Evolutionary conservation across 352 stramenopile genomes (phyloP), one percentile per base, ranked within the genome.

Genomic region (Peronospora farinosa): DNA sequence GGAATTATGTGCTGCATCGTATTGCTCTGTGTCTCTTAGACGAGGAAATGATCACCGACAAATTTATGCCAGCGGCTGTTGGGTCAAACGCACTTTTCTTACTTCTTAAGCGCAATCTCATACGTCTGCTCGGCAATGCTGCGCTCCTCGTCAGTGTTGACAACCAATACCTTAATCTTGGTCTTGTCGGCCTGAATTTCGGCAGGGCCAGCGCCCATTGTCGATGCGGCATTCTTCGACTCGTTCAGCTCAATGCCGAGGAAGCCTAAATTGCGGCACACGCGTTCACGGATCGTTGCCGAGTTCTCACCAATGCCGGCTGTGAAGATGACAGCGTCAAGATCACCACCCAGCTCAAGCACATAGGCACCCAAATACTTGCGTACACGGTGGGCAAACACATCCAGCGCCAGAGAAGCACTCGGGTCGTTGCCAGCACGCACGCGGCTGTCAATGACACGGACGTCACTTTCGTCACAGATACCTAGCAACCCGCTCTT

Each of bases 251-350:
- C 64, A 40, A 94, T 80, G 38, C 83, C 78, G 6, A 95, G 59
- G 48, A 79, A 78, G 23, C 38, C 31, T 19, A 96, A 47, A 52
- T 84, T 61, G 13, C 58, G 60, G 43, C 84, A 83, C 54, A 89
- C 80, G 38, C 73, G 68, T 54, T 78, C 64, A 44, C 84, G 79
- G 39, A 96, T 77, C 60, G 89, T 82, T 37, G 79, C 69, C 48
- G 76, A 87, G 54, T 70, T 86, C 53, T 96, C 86, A 42, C 87
- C 87, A 55, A 96, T 93, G 47, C 87, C 87, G 2, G 75, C 87
- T 10, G 85, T 95, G 59, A 96, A 96, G 33, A 96, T 70, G 27
- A 96, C 63, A n/a, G 76, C 85, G 51, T 96, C 84, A 2, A 93
- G 46, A 1, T 71, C 44, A 10, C 74, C 83, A 25, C 61, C 63